These are phyloP conservation scores for Phytophthora fragariae DNA, from an alignment of 352 stramenopile species.

Conservation along the genomic window DNA sequence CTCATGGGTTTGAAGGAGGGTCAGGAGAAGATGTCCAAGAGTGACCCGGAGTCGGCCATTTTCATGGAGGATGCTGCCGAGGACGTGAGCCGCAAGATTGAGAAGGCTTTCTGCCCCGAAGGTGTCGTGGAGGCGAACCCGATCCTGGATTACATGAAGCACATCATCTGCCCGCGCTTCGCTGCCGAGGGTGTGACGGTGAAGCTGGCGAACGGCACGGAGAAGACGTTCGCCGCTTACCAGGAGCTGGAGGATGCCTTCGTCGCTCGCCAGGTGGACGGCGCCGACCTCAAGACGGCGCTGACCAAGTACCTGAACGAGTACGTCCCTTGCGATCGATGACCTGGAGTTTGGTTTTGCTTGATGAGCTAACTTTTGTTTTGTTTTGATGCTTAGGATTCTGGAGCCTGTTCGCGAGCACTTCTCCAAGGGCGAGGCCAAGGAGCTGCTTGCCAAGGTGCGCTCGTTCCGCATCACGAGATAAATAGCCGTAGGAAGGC, in stretches of 20 bases:
- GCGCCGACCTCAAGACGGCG: constrained; percentile 94
- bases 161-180: constrained; percentile 96
- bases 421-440: constrained; percentile 95
- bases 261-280: constrained; percentile 89
- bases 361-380: constrained; percentile 21
- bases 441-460: constrained; percentile 96
- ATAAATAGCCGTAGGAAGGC: constrained; percentile 50
- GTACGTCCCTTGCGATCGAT: constrained; percentile 51
- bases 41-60: constrained; percentile 97
- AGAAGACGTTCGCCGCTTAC: constrained; percentile 91
- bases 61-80: constrained; percentile 99
- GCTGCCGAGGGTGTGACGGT: constrained; percentile 54
- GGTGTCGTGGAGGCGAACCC: constrained; percentile 93
- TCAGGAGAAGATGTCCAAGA: constrained; percentile 99
- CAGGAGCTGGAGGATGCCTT: constrained; percentile 94
- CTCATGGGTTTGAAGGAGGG: constrained; percentile 98
- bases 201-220: constrained; percentile 54
- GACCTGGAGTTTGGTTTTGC: background rate
- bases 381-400: constrained; percentile 60
- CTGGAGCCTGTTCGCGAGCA: constrained; percentile 97
- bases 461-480: constrained; percentile 96
- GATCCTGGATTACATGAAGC: constrained; percentile 97
- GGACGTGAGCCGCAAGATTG: constrained; percentile 97
- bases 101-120: constrained; percentile 98
- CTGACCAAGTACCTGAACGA: constrained; percentile 93